Evolutionary conservation across 768 basidiomycete species (phyloP), one percentile per base, ranked within the genome.

Genomic region (Crepidotus variabilis): DNA sequence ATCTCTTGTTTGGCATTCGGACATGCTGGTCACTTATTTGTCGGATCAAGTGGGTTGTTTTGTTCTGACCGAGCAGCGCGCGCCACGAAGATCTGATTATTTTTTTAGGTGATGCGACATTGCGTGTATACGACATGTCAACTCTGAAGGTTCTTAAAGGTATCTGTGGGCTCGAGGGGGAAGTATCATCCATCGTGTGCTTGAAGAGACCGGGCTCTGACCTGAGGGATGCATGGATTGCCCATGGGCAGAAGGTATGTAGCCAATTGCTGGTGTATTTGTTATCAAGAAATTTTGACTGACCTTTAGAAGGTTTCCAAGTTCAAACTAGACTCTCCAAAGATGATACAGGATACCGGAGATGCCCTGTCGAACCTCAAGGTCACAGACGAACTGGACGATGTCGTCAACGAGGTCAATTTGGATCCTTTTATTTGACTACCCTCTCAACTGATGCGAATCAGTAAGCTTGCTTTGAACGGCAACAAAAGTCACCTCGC

Each of bases 381-480:
- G 2, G 57, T 89, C 8, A 78, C 78, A 9, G 73, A 75, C 35
- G 71, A 77, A 22, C 77, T 81, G 0, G 79, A 79, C 2, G 87
- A 91, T 56, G 70, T 89, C 65, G 63, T 78, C 51, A 34, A 59
- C 20, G 14, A 13, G 52, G 33, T 47, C 57, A 39, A 51, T 39
- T 39, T 52, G n/a, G 14, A 47, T 53, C 34, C 22, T 36, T 7
- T 20, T 52, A 6, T 48, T 9, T 28, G 22, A 46, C 24, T 21
- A 20, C 20, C 28, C n/a, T 33, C 24, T 51, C 32, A 50, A 50
- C 62, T 73, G 57, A 76, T 60, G 65, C 66, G 62, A 64, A 66
- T 74, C 69, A 80, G 75, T 67, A 69, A 92, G 90, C 80, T 92
- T 65, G 76, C 76, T 57, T 63, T 90, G 61, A 86, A 83, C 69